phyloP scores from a whole-genome alignment of 1,284 basidiomycete genomes.

The Psilocybe mexicana region DNA sequence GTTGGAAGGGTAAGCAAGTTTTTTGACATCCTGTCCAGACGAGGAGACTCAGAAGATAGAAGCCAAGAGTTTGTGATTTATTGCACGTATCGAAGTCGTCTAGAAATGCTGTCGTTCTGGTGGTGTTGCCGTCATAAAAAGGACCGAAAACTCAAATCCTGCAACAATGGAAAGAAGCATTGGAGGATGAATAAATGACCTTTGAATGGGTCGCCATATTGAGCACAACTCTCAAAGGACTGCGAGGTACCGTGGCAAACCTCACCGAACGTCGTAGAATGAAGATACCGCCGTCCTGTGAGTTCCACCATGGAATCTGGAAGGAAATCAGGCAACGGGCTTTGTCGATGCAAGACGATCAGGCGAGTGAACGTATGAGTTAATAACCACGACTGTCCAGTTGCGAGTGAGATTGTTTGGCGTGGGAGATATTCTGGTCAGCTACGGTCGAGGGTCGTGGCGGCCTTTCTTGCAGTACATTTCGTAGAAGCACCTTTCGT shows the following conservation, averaged over 20 bases:
- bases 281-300: not conserved
- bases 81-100: not conserved
- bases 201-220: slow-evolving; percentile 1
- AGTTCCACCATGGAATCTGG: not conserved
- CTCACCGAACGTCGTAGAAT: not conserved
- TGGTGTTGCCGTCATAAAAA: slow-evolving; percentile 5
- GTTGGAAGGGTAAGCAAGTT: not conserved
- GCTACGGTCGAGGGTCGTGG: not conserved
- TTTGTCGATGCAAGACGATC: not conserved
- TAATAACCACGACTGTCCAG: not conserved
- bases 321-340: not conserved
- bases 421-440: not conserved
- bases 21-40: not conserved
- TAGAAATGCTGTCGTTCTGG: slow-evolving; percentile 4
- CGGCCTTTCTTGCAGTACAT: not conserved
- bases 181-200: not conserved
- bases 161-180: slow-evolving; percentile 1
- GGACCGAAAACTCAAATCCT: not conserved
- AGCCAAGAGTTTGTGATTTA: not conserved
- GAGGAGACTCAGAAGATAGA: not conserved
- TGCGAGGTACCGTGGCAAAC: slow-evolving; percentile 1
- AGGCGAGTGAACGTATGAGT: not conserved
- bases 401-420: not conserved
- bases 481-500: not conserved
- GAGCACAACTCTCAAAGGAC: not conserved